Conservation (phyloP, 2,329 filamentous ascomycete genomes). For the Alternaria brassicicola region DNA sequence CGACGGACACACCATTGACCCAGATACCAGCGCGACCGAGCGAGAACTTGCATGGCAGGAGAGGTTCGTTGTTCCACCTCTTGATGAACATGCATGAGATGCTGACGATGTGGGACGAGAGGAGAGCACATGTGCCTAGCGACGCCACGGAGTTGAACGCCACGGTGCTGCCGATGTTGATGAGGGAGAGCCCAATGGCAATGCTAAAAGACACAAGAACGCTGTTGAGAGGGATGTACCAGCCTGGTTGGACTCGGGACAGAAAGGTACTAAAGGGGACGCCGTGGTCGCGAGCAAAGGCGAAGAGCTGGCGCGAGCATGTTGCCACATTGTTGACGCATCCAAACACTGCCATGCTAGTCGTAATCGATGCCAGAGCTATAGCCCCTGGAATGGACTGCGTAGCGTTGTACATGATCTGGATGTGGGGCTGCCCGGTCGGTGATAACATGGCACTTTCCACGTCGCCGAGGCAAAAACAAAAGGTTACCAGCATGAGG, state of each 20-base stretch:
- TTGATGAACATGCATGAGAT: conserved; percentile 57
- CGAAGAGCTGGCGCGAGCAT: conserved; percentile 43
- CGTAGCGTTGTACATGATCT: conserved; percentile 35
- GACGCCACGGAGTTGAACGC: conserved; percentile 37
- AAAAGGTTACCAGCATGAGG: conserved; percentile 45
- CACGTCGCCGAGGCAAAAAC: conserved; percentile 34
- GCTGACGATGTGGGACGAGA: conserved; percentile 47
- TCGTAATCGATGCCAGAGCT: conserved; percentile 33
- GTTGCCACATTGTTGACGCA: conserved; percentile 36
- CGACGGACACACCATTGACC: conserved; percentile 52
- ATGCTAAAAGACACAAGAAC: conserved; percentile 52
- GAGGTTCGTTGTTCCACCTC: conserved; percentile 49
- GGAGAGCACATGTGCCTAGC: conserved; percentile 28
- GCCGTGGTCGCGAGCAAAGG: conserved; percentile 42
- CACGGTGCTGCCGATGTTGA: conserved; percentile 56
- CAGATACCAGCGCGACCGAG: conserved; percentile 54
- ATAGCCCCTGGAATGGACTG: conserved; percentile 27
- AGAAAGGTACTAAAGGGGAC: conserved; percentile 17
- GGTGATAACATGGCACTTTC: conserved; percentile 17
- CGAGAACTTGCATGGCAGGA: conserved; percentile 54
- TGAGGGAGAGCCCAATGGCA: conserved; percentile 52
- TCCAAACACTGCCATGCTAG: conserved; percentile 34
- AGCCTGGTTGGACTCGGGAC: conserved; percentile 24
- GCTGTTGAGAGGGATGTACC: conserved; percentile 51
- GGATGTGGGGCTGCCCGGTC: conserved; percentile 32